Conservation (phyloP, 345 rosid species). For the Rhodomyrtus tomentosa region DNA sequence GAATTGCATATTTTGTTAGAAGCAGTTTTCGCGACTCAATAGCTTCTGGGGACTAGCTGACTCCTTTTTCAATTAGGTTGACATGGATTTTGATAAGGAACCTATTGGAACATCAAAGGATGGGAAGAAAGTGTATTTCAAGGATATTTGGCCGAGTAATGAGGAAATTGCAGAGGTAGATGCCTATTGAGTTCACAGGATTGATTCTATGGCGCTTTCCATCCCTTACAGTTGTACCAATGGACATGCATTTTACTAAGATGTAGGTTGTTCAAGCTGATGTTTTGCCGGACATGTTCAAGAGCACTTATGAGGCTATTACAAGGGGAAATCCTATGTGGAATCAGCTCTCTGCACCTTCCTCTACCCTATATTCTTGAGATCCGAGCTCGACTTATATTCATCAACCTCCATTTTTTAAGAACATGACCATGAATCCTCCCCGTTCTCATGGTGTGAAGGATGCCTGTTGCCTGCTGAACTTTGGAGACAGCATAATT, state of each 20-base stretch:
- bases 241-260: not conserved
- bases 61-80: slow-evolving; percentile 28
- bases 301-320: slow-evolving; percentile 56
- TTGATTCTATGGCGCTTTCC: not conserved
- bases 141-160: slow-evolving; percentile 71
- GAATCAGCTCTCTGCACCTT: slow-evolving; percentile 54
- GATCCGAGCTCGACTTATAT: slow-evolving; percentile 74
- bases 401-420: slow-evolving; percentile 81
- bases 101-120: slow-evolving; percentile 59
- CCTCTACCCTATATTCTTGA: slow-evolving; percentile 50
- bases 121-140: slow-evolving; percentile 51
- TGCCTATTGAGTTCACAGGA: not conserved
- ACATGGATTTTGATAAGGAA: slow-evolving; percentile 80
- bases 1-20: not conserved
- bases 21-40: not conserved
- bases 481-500: slow-evolving; percentile 74
- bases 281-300: slow-evolving; percentile 77
- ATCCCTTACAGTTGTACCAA: not conserved
- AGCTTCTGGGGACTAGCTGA: not conserved
- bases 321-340: slow-evolving; percentile 73
- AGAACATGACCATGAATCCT: slow-evolving; percentile 55
- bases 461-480: slow-evolving; percentile 75
- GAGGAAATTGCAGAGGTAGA: slow-evolving; percentile 66
- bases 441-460: slow-evolving; percentile 72
- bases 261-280: slow-evolving; percentile 56